Evolutionary conservation across 495 filamentous ascomycete genomes (phyloP), one percentile per base, ranked within the genome.

Genomic region (Aspergillus incahuasiensis): DNA sequence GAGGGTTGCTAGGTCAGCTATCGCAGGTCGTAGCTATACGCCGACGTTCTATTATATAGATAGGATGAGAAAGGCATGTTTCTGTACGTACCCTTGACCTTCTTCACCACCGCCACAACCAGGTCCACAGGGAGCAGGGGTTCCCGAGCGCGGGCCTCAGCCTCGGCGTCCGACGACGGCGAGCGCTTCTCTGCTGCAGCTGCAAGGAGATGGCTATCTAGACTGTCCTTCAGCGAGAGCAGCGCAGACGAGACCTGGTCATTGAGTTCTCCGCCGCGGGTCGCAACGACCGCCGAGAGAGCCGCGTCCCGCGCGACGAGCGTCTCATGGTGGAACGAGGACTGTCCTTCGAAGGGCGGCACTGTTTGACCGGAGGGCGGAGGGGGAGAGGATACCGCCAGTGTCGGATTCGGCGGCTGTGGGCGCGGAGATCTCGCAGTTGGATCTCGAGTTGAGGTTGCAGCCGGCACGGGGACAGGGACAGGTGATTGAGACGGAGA

Each of bases 251-350:
- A 67, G 19, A 67, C 64, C 20, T 60, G 39, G 8, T 64, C 59
- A 46, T 54, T 54, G 16, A 59, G 34, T 13, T 57, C 54, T 7
- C 21, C 46, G 6, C 35, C 38, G 2, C 39, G 59, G 2, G 57
- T 19, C 11, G 51, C 42, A 25, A 41, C 52, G 16, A 60, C 52
- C 19, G 64, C 64, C 18, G 61, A 67, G 35, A 62, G 55, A 0
- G 59, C 64, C 22, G 64, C 64, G 53, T 67, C 64, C 32, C 62
- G 55, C 11, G 64, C 64, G 13, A 67, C 52, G 9, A 62, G 57
- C 20, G 56, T 64, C 42, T 67, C 61, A 45, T 64, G 62, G 39
- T 64, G 62, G 41, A 67, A 67, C 3, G 64, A 67, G 6, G 64
- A 67, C 21, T 64, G 61, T 6, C 64, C 64, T 49, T 67, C 64